Evolutionary conservation across 2,329 filamentous ascomycete genomes (phyloP).

Genomic region (Ophiobolus disseminans): DNA sequence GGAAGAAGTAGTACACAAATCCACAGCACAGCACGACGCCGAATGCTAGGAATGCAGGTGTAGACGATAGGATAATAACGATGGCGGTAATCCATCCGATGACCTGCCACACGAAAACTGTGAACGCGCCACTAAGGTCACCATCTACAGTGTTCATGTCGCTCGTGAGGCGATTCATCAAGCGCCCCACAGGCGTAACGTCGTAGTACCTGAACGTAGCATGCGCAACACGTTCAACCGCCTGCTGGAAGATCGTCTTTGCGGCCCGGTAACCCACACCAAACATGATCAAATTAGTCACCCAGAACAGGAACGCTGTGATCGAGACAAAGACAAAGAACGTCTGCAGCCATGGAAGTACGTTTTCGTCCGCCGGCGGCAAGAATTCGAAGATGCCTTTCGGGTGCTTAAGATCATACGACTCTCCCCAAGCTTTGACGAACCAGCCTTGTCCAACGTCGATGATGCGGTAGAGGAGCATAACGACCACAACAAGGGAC

Average conservation of each 20-base stretch:
- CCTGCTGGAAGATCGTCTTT: constrained; percentile 74
- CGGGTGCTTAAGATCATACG: constrained; percentile 59
- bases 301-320: constrained; percentile 54
- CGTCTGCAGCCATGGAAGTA: constrained; percentile 75
- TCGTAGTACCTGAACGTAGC: constrained; percentile 93
- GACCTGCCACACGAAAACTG: constrained; percentile 71
- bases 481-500: constrained; percentile 67
- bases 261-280: constrained; percentile 82
- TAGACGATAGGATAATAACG: constrained; percentile 78
- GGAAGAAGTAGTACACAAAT: constrained; percentile 77
- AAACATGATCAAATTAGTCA: constrained; percentile 72
- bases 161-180: constrained; percentile 92
- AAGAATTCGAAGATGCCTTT: constrained; percentile 55
- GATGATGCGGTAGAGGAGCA: constrained; percentile 68
- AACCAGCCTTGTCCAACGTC: constrained; percentile 78
- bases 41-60: constrained; percentile 77
- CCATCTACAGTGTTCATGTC: constrained; percentile 91
- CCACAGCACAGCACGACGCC: constrained; percentile 70
- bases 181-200: constrained; percentile 81
- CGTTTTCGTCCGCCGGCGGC: constrained; percentile 71
- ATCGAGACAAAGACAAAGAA: constrained; percentile 67
- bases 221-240: constrained; percentile 75
- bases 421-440: constrained; percentile 85
- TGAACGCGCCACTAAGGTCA: constrained; percentile 77
- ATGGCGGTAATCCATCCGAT: constrained; percentile 78